Percentiles rank a stretch among this genome's conserved stretches.
Conservation (phyloP, 1,284 basidiomycete species). For the Prillingera fragicola region DNA sequence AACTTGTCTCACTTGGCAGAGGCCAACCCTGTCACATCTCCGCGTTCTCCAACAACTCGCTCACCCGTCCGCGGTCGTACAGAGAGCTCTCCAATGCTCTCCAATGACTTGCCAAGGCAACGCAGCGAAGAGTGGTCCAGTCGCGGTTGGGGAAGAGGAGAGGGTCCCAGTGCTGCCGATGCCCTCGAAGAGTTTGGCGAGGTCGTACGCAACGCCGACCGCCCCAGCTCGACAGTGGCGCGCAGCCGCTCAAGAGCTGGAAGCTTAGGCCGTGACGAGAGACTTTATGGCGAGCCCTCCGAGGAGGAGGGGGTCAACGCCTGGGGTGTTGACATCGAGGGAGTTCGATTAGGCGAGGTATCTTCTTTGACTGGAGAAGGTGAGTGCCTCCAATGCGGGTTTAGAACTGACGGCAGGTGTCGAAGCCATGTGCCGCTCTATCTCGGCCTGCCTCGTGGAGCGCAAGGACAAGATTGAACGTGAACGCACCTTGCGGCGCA, state of each 20-base stretch:
- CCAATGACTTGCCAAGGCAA: conserved; percentile 8
- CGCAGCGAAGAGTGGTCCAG: conserved; percentile 39
- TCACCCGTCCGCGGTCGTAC: conserved; percentile 16
- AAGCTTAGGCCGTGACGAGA: conserved; percentile 36
- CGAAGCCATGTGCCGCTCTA: conserved; percentile 42
- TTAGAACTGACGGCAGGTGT: conserved; percentile 26
- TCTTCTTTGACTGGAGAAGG: conserved; percentile 41
- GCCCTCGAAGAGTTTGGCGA: conserved; percentile 41
- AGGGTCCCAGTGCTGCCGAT: conserved; percentile 37
- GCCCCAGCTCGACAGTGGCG: conserved; percentile 2
- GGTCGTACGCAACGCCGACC: conserved; percentile 29
- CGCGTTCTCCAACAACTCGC: conserved; percentile 1
- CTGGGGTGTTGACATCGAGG: conserved; percentile 44
- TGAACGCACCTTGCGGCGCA: conserved; percentile 34
- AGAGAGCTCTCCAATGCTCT: conserved; percentile 15
- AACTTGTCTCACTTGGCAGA: conserved; percentile 34
- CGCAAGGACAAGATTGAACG: conserved; percentile 45
- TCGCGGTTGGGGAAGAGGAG: conserved; percentile 36
- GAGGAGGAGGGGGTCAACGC: conserved; percentile 10
- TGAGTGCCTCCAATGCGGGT: conserved; percentile 15
- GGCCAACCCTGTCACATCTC: conserved; percentile 17
- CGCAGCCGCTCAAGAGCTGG: conserved; percentile 27
- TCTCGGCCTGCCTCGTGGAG: conserved; percentile 38
- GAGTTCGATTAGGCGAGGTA: conserved; percentile 42
- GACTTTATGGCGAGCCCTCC: conserved; percentile 19